Percentiles rank a stretch among this genome's conserved stretches.
phyloP scores from a whole-genome alignment of 1,284 basidiomycete genomes.

The Rugosomyces carneus region DNA sequence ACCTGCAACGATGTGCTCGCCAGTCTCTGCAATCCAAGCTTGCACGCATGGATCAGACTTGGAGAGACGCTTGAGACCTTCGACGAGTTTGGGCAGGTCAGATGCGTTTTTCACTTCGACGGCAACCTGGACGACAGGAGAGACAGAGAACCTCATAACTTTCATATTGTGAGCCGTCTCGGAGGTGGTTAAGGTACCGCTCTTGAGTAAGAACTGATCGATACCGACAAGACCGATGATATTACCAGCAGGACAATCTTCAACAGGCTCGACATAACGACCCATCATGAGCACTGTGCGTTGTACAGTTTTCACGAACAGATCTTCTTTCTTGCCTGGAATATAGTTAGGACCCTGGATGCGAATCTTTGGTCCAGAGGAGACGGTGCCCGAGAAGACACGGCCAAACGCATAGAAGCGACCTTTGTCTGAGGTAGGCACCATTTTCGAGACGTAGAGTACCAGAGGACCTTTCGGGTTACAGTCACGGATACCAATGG shows the following conservation, averaged over 20 bases:
- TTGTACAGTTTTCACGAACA: conserved; percentile 98
- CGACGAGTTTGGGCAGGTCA: conserved; percentile 98
- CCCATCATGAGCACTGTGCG: conserved; percentile 99
- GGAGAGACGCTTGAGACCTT: conserved; percentile 99
- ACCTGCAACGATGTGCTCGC: conserved; percentile 99
- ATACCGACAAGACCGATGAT: conserved; percentile 99
- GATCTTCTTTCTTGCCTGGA: conserved; percentile 98
- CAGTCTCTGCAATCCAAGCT: conserved; percentile 88
- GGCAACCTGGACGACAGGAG: conserved; percentile 98
- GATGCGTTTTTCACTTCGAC: conserved; percentile 99
- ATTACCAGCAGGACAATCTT: conserved; percentile 99
- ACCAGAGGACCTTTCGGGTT: conserved; percentile 96
- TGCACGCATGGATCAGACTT: conserved; percentile 99
- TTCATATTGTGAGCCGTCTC: conserved; percentile 99
- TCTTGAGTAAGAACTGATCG: conserved; percentile 99
- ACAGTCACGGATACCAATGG: conserved; percentile 98
- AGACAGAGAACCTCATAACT: conserved; percentile 99
- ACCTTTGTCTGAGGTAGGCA: conserved; percentile 99
- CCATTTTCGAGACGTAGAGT: conserved; percentile 99
- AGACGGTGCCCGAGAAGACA: conserved; percentile 98
- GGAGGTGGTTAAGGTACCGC: conserved; percentile 93
- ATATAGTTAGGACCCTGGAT: conserved; percentile 99
- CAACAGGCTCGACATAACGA: conserved; percentile 97
- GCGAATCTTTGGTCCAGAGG: conserved; percentile 96
- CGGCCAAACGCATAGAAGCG: conserved; percentile 99